A percentile compares a stretch with the other conserved stretches of the same genome.
These are phyloP conservation scores for Syncephalastrum sp. DNA, from an alignment of 371 early-diverging fungal species.

Conservation along the genomic window DNA sequence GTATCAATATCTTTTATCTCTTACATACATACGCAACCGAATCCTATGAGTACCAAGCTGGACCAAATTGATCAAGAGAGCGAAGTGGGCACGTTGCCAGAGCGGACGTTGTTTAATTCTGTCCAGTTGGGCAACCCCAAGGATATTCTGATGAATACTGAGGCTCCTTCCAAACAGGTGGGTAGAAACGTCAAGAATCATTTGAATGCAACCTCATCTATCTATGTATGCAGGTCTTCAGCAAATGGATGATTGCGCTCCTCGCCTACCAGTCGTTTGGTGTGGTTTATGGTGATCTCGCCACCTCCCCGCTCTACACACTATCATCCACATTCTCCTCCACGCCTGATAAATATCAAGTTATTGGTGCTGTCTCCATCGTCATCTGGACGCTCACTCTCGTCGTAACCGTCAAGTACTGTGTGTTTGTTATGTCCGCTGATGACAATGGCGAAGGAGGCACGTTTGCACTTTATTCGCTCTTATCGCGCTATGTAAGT, in stretches of 20 bases:
- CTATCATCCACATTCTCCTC: slow-evolving; percentile 40
- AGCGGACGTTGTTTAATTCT: slow-evolving; percentile 14
- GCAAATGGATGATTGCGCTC: slow-evolving; percentile 13
- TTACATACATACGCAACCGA: background rate
- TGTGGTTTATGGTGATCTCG: slow-evolving; percentile 56
- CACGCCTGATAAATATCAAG: slow-evolving; percentile 16
- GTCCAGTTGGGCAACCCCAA: slow-evolving; percentile 17
- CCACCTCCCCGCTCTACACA: slow-evolving; percentile 56
- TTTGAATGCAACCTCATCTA: background rate
- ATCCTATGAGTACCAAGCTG: slow-evolving; percentile 2
- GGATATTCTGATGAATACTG: slow-evolving; percentile 17
- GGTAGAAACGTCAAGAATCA: background rate
- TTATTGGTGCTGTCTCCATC: slow-evolving; percentile 49
- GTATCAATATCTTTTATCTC: background rate
- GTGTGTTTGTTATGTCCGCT: slow-evolving; percentile 49
- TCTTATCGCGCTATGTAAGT: slow-evolving; percentile 37
- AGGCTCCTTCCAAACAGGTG: slow-evolving; percentile 19
- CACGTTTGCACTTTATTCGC: slow-evolving; percentile 56
- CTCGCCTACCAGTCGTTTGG: slow-evolving; percentile 30
- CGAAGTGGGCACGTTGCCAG: slow-evolving; percentile 1
- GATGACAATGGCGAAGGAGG: slow-evolving; percentile 69
- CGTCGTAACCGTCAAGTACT: slow-evolving; percentile 51
- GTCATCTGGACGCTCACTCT: slow-evolving; percentile 58
- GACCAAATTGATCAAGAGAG: slow-evolving; percentile 14
- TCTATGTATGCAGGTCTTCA: slow-evolving; percentile 9